Evolutionary conservation across 352 stramenopile genomes (phyloP).

Genomic region (Globisporangium takayamanum): DNA sequence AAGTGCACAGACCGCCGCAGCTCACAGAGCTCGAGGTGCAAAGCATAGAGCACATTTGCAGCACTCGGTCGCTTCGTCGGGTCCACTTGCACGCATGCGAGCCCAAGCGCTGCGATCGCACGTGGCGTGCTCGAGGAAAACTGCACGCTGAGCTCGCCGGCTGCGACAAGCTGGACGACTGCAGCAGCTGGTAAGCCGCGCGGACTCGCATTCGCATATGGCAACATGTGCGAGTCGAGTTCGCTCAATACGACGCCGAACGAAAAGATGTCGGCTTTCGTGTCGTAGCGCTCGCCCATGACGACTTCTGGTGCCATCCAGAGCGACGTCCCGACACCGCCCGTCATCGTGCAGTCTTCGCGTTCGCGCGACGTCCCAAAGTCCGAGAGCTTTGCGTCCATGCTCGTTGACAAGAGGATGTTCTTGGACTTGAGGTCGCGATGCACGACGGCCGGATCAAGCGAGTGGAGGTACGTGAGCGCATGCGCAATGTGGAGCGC

Average conservation of each 20-base stretch:
- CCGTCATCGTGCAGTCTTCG: constrained; percentile 20
- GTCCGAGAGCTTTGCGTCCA: constrained; percentile 39
- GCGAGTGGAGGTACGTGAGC: constrained; percentile 39
- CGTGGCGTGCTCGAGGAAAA: no score
- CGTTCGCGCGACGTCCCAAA: constrained; percentile 37
- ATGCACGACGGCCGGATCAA: constrained; percentile 33
- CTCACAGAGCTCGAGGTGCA: no score
- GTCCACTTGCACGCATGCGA: no score
- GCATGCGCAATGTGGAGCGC: constrained; percentile 24
- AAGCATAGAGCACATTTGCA: no score
- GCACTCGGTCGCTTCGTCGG: no score
- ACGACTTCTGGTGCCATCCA: constrained; percentile 47
- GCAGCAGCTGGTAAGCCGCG: no score
- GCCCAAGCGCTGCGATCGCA: no score
- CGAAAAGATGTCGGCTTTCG: constrained; percentile 41
- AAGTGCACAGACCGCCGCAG: no score
- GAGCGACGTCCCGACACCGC: constrained; percentile 26
- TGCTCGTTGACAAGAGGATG: constrained; percentile 24
- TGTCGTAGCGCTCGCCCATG: constrained; percentile 34
- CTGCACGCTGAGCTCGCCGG: no score
- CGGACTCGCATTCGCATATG: constrained; percentile 6
- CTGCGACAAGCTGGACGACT: no score
- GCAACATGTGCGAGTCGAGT: constrained; percentile 31
- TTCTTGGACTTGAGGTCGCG: constrained; percentile 56
- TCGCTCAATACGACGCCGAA: constrained; percentile 43